phyloP scores from a whole-genome alignment of 306 rosid genomes.

The Comarum palustre region DNA sequence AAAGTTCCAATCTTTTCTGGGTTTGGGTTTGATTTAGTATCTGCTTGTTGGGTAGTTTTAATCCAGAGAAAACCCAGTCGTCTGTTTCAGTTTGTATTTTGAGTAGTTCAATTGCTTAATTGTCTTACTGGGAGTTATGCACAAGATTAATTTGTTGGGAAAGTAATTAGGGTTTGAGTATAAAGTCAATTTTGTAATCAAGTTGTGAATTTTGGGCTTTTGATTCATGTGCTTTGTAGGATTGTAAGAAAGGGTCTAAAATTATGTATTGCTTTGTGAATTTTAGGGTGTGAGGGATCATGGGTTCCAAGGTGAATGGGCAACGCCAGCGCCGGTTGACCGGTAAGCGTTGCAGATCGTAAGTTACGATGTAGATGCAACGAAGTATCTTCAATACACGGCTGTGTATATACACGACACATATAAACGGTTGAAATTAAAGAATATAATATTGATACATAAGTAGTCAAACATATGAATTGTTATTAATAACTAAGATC shows the following conservation, averaged over 20 bases:
- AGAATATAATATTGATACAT: too few relatives aligned
- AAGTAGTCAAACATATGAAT: too few relatives aligned
- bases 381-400: too few relatives aligned
- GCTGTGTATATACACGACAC: too few relatives aligned
- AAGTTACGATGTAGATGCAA: background rate
- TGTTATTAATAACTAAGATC: too few relatives aligned
- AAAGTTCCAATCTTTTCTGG: background rate
- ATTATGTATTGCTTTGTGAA: conserved; percentile 3
- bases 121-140: background rate
- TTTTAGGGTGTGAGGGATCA: conserved; percentile 30
- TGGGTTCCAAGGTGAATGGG: conserved; percentile 51
- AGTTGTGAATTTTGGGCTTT: background rate
- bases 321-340: conserved; percentile 30
- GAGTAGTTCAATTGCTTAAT: background rate
- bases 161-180: background rate
- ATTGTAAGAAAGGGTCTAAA: conserved; percentile 3
- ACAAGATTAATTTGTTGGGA: background rate
- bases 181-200: background rate
- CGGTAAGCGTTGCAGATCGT: conserved; percentile 33
- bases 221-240: background rate
- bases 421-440: too few relatives aligned
- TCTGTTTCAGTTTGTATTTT: background rate
- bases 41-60: background rate
- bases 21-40: conserved; percentile 8
- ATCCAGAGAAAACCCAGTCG: background rate